Evolutionary conservation across 345 rosid species (phyloP).

Genomic region (Eucalyptus shirleyi): DNA sequence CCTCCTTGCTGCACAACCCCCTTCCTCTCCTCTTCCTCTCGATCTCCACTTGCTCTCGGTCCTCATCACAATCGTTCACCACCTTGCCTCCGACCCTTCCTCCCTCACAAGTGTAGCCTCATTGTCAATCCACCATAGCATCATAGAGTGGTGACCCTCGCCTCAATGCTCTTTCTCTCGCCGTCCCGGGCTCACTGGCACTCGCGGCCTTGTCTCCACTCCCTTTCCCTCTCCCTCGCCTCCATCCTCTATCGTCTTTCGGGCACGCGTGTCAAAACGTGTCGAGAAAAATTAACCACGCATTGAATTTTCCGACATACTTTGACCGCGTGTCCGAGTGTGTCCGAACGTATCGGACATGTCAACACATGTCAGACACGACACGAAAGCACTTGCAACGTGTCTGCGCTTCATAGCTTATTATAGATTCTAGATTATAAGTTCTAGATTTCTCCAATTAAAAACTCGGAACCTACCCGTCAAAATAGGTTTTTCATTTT

Average conservation of each 20-base stretch:
- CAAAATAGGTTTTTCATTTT: too few relatives aligned
- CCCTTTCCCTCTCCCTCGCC: too few relatives aligned
- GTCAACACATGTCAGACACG: rapidly evolving
- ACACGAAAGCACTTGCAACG: too few relatives aligned
- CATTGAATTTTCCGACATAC: rapidly evolving
- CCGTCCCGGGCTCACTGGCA: rapidly evolving
- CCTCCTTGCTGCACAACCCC: too few relatives aligned
- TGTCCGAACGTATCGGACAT: rapidly evolving
- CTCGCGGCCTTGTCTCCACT: rapidly evolving
- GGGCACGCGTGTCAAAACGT: rapidly evolving
- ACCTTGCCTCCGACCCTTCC: rapidly evolving
- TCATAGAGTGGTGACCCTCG: too few relatives aligned
- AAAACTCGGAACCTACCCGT: rapidly evolving
- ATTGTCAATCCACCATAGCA: rapidly evolving
- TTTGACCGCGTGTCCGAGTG: too few relatives aligned
- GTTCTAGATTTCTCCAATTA: too few relatives aligned
- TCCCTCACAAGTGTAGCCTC: rapidly evolving
- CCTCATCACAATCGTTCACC: too few relatives aligned
- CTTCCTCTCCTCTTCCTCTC: too few relatives aligned
- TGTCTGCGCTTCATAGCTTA: rapidly evolving
- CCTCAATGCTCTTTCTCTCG: too few relatives aligned
- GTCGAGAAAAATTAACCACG: rapidly evolving
- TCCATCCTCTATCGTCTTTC: too few relatives aligned
- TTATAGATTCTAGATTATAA: rapidly evolving
- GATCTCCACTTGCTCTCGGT: too few relatives aligned